Base-by-base conservation (phyloP, 345 rosid genomes). In the Arabidopsis suecica region DNA sequence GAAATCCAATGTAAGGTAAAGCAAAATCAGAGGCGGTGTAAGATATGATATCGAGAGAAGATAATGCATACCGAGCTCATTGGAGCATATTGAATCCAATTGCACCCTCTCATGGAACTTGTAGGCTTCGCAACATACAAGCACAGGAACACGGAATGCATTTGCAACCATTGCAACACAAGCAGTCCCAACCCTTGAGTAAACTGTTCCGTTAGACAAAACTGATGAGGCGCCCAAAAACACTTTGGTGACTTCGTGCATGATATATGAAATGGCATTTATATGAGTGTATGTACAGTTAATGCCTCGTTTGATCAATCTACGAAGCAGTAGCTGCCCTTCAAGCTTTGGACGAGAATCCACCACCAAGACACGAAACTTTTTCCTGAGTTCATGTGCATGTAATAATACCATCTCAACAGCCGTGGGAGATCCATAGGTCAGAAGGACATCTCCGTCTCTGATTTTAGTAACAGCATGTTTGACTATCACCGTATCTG, bases 331-430 rank as follows among this genome's bases (percentile, higher is more conserved):
- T 16, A 61, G 77, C 80, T 92, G 90, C 41, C 99, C 99, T 79
- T 90, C 97, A 59, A 90, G 96, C 83, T 92, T 92, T 9, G 99
- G 99, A 48, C 90, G 91, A 37, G 97, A 92, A 82, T 95, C 99
- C 33, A 90, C 93, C 38, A 95, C 83, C 72, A 95, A 89, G 59
- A 95, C 93, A 12, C 94, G 93, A 70, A 92, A 95, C 75, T 87
- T 84, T 73, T 87, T 95, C 38, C 85, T 86, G 22, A 89, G 90
- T 60, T 95, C 99, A 76, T 92, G 91, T 64, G 99, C 97, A 61
- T 84, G 88, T 79, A 86, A 66, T 7, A 95, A 80, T 68, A 95
- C 84, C 99, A 95, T 88, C 76, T 95, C 98, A 82, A 92, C 95
- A 1, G 88, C 93, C 80, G 89, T 83, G 6, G 98, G 79, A n/a